A percentile compares a stretch with the other conserved stretches of the same genome.
Conservation (phyloP, 306 rosid species). For the Pueraria montana region DNA sequence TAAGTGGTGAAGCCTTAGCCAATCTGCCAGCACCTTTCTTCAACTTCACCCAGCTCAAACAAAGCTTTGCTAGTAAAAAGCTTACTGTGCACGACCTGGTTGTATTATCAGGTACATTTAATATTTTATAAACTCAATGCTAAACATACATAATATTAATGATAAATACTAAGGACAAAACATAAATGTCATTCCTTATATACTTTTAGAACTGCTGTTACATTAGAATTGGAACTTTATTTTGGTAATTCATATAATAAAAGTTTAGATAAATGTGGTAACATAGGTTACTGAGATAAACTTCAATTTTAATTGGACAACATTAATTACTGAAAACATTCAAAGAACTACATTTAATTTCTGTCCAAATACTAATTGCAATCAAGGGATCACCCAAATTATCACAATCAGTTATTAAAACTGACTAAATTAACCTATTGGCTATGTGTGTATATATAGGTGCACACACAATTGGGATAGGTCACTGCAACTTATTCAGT, state of each 20-base stretch:
- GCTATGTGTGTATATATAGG: constrained; percentile 43
- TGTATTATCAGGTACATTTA: constrained; percentile 61
- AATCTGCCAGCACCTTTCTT: constrained; percentile 60
- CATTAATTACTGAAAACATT: background rate
- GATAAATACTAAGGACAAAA: background rate
- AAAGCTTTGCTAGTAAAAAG: constrained; percentile 48
- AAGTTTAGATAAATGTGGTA: background rate
- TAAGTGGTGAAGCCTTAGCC: constrained; percentile 26
- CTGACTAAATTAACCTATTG: background rate
- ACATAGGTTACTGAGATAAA: background rate
- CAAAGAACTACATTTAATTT: background rate
- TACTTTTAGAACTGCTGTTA: background rate
- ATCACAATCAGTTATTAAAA: background rate
- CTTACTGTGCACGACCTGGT: constrained; percentile 65
- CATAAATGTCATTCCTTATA: background rate
- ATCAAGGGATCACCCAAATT: background rate
- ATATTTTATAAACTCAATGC: background rate
- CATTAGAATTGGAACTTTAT: background rate
- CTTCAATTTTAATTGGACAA: background rate
- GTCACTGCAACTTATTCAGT: constrained; percentile 59
- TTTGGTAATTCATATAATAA: background rate
- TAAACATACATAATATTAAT: background rate
- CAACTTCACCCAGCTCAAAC: constrained; percentile 59
- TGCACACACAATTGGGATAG: constrained; percentile 67
- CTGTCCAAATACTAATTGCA: background rate